Base-by-base conservation (phyloP, 1,284 basidiomycete species). In the Marasmius fiardii region DNA sequence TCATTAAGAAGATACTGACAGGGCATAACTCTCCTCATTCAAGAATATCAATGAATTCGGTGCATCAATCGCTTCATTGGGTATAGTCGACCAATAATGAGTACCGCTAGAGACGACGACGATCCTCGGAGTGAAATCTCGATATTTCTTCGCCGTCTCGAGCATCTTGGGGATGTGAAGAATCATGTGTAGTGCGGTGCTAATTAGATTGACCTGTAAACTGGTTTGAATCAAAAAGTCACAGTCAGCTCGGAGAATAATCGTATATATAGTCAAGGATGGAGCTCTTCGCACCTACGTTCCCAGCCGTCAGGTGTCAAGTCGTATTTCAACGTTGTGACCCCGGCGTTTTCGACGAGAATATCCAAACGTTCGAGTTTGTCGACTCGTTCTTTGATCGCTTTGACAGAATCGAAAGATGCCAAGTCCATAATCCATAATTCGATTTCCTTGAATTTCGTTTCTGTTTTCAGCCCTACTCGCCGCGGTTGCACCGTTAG, bases 221-320 rank as follows among this genome's bases (percentile, higher is more conserved):
- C 28, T n/a, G 28, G 10, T 31, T 4, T 31, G 28, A 31, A 31
- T 31, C 28, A 10, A 31, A 31, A 4, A 31, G 10, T n/a, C n/a
- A n/a, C n/a, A n/a, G n/a, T n/a, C n/a, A n/a, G n/a, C n/a, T n/a
- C n/a, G n/a, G n/a, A n/a, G n/a, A n/a, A n/a, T n/a, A n/a, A n/a
- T n/a, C n/a, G 23, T 3, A 20, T 12, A 37, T n/a, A n/a, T 2
- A 20, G 72, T 14, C 54, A 14, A 11, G 26, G 34, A 12, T n/a
- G 26, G 10, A 18, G 41, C 2, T n/a, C 12, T 34, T 63, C 72
- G 33, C 60, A 75, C 74, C 63, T 61, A 14, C 61, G 51, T 55
- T 77, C 75, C 68, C 69, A 76, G 5, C 72, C 73, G 57, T 77
- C 73, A 1, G 51, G 52, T 0, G 71, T 74, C 2, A 63, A 43